phyloP scores from a whole-genome alignment of 495 filamentous ascomycete species.

The Xylaria flabelliformis region DNA sequence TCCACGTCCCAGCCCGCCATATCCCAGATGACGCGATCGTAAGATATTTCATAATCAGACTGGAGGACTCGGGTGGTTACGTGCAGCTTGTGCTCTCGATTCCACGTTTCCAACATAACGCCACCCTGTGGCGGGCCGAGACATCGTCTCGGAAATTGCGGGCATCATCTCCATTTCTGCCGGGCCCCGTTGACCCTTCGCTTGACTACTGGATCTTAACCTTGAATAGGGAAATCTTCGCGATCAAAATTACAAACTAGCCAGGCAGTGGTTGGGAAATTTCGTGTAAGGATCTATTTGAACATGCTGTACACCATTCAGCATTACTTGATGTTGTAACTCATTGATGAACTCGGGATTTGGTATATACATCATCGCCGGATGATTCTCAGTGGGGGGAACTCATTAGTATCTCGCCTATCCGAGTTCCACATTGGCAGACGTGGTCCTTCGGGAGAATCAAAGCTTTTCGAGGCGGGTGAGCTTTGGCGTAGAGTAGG shows the following conservation, averaged over 20 bases:
- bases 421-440: not conserved
- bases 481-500: not conserved
- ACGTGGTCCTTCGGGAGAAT: not conserved
- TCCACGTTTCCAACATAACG: conserved; percentile 23
- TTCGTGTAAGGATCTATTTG: not conserved
- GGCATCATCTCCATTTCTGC: conserved; percentile 24
- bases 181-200: conserved; percentile 35
- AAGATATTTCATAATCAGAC: conserved; percentile 17
- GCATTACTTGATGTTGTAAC: not conserved
- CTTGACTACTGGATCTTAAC: conserved; percentile 41
- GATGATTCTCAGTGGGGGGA: not conserved
- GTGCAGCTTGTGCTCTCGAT: conserved; percentile 16
- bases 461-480: not conserved
- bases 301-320: not conserved
- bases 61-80: conserved; percentile 2
- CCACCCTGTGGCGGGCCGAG: conserved; percentile 24
- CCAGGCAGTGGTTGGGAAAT: not conserved
- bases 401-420: conserved; percentile 14
- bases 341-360: not conserved
- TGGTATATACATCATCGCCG: not conserved
- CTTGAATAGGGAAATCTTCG: conserved; percentile 40
- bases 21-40: conserved; percentile 18
- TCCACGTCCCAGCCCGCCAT: not conserved
- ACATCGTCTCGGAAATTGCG: conserved; percentile 23
- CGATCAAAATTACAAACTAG: conserved; percentile 27